Conservation (phyloP, 2,329 filamentous ascomycete species). For the Neocatenulostroma microsporum region DNA sequence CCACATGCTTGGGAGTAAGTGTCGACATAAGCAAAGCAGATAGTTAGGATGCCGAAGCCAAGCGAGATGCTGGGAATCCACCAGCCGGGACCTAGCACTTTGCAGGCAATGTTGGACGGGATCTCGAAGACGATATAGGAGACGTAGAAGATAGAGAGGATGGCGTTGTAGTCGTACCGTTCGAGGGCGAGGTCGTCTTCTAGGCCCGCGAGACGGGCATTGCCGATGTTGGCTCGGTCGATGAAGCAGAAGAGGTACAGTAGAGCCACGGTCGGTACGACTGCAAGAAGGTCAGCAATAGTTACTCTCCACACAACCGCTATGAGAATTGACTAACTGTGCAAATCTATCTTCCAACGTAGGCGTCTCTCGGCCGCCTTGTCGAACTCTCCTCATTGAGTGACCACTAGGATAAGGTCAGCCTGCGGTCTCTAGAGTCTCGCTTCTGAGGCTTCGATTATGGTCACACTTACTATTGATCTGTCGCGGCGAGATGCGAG, state of each 20-base stretch:
- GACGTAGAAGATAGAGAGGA: slow-evolving; percentile 33
- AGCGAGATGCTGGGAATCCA: slow-evolving; percentile 47
- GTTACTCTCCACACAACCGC: too few species aligned
- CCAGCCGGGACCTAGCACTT: slow-evolving; percentile 32
- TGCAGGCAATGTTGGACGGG: slow-evolving; percentile 33
- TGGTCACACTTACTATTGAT: too few species aligned
- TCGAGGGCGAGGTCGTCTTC: slow-evolving; percentile 34
- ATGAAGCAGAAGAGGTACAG: slow-evolving; percentile 53
- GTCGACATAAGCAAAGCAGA: slow-evolving; percentile 25
- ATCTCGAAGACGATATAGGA: slow-evolving; percentile 31
- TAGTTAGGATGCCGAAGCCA: slow-evolving; percentile 49
- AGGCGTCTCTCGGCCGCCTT: too few species aligned
- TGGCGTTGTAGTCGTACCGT: slow-evolving; percentile 29
- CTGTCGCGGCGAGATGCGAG: too few species aligned
- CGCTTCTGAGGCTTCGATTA: too few species aligned
- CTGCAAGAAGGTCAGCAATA: too few species aligned
- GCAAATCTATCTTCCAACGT: too few species aligned
- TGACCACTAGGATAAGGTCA: too few species aligned
- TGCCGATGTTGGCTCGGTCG: slow-evolving; percentile 35
- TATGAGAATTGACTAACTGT: too few species aligned
- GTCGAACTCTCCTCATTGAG: too few species aligned
- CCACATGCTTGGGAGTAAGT: slow-evolving; percentile 12
- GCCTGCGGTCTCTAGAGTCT: too few species aligned
- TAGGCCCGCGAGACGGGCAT: slow-evolving; percentile 24
- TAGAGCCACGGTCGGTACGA: slow-evolving; percentile 53